Evolutionary conservation across 306 rosid genomes (phyloP).

Genomic region (Malus fusca): DNA sequence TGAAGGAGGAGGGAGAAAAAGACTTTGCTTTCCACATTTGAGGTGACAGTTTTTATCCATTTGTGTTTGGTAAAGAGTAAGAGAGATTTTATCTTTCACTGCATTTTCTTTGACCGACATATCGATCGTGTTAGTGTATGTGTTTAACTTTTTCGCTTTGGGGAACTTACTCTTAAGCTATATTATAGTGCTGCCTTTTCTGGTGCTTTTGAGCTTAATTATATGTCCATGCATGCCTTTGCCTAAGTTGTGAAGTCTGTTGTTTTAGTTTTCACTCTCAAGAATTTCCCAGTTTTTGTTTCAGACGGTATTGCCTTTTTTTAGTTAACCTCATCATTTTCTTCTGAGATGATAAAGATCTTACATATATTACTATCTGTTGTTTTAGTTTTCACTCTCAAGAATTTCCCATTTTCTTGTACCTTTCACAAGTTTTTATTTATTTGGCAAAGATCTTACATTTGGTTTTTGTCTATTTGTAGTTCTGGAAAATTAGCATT

Average conservation of each 20-base stretch:
- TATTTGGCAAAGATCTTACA: conserved; percentile 18
- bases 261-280: conserved; percentile 16
- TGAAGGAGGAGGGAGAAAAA: background rate
- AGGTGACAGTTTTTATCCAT: conserved; percentile 10
- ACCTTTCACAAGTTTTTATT: background rate
- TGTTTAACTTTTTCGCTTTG: background rate
- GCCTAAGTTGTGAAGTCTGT: background rate
- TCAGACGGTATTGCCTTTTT: conserved; percentile 3
- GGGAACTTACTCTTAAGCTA: background rate
- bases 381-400: conserved; percentile 16
- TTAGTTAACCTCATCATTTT: background rate
- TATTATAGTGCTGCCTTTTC: conserved; percentile 5
- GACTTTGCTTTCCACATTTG: conserved; percentile 20
- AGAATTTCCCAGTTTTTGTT: conserved; percentile 11
- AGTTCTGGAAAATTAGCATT: conserved; percentile 19
- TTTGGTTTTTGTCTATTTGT: conserved; percentile 21
- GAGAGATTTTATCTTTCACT: background rate
- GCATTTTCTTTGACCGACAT: conserved; percentile 3
- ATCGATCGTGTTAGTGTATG: conserved; percentile 26
- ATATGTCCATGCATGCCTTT: conserved; percentile 52
- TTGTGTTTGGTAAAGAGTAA: background rate
- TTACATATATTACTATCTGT: background rate
- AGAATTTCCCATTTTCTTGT: conserved; percentile 3
- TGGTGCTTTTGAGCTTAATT: conserved; percentile 7
- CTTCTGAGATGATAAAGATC: background rate